Conservation (phyloP, 441 rosid genomes). For the Kokia cookei region DNA sequence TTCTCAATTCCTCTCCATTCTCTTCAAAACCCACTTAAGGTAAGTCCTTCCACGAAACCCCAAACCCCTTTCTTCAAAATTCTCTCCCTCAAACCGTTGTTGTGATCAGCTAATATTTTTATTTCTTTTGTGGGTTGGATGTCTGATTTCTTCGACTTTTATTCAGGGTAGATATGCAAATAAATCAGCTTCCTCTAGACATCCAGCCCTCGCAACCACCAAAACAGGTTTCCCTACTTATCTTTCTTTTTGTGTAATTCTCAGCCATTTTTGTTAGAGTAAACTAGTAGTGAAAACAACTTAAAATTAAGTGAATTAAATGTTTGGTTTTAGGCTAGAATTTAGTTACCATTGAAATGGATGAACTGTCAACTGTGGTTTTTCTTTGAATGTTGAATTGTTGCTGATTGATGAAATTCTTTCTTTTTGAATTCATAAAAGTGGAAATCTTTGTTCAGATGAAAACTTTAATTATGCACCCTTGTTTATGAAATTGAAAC, state of each 20-base stretch:
- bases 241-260: neutral
- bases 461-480: neutral
- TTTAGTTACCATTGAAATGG: neutral
- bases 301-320: neutral
- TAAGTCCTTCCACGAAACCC: constrained; percentile 9
- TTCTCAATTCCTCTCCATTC: constrained; percentile 12
- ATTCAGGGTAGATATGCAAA: constrained; percentile 18
- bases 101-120: neutral
- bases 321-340: neutral
- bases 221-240: constrained; percentile 11
- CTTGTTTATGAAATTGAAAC: neutral
- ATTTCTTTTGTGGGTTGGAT: neutral
- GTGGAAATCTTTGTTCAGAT: neutral
- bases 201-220: constrained; percentile 11
- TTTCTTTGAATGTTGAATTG: neutral
- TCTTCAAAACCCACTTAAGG: constrained; percentile 14
- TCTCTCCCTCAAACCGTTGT: neutral
- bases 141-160: neutral
- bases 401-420: neutral
- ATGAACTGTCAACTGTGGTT: neutral
- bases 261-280: neutral
- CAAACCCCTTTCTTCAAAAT: neutral
- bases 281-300: neutral
- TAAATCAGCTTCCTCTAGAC: constrained; percentile 9
- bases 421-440: neutral